Evolutionary conservation across 371 early-diverging fungal genomes (phyloP).

Genomic region (Funneliformis caledonium): DNA sequence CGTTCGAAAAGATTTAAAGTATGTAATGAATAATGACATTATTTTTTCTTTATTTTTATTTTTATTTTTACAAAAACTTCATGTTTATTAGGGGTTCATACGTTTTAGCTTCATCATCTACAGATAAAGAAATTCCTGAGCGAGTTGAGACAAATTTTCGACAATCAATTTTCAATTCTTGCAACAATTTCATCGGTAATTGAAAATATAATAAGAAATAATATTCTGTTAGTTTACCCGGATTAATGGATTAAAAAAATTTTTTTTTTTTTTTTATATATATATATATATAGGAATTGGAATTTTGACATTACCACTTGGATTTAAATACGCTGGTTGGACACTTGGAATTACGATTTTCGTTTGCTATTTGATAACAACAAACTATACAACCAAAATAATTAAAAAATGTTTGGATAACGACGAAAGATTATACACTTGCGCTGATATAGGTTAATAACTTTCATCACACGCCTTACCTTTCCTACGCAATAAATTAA

Average conservation of each 20-base stretch:
- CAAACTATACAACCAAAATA: conserved; percentile 69
- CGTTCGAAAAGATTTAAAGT: background rate
- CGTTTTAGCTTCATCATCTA: background rate
- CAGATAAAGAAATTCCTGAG: background rate
- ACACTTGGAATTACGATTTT: conserved; percentile 61
- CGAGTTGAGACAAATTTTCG: conserved; percentile 25
- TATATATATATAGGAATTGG: conserved; percentile 54
- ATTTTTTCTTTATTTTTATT: no score
- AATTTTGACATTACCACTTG: conserved; percentile 62
- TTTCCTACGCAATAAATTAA: background rate
- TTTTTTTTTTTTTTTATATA: conserved; percentile 55
- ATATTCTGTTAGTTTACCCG: conserved; percentile 40
- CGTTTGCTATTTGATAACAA: conserved; percentile 57
- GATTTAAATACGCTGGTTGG: conserved; percentile 71
- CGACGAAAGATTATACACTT: conserved; percentile 54
- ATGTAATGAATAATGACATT: no score
- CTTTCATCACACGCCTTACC: background rate
- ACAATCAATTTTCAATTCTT: conserved; percentile 42
- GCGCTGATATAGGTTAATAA: conserved; percentile 60
- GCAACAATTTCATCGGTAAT: conserved; percentile 40
- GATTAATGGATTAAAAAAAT: conserved; percentile 41
- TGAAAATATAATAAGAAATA: background rate
- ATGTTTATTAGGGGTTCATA: background rate
- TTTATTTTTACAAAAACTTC: no score
- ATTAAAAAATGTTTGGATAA: conserved; percentile 63